Percentiles rank a stretch among this genome's conserved stretches.
Conservation (phyloP, 768 basidiomycete species). For the Porphyrellus cyaneotinctus region DNA sequence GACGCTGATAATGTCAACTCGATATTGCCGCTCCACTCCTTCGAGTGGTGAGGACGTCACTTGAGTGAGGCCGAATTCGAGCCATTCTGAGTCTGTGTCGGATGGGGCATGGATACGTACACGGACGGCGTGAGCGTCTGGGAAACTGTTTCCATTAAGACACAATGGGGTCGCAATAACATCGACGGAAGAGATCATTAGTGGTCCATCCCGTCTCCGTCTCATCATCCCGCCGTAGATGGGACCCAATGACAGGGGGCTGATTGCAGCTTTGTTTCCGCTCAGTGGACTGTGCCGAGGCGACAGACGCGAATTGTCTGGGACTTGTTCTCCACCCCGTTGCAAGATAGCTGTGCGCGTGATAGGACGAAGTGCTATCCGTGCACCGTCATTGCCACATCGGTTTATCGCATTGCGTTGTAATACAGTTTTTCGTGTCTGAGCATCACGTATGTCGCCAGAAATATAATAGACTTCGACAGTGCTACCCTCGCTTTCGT, state of each 20-base stretch:
- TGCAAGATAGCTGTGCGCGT: slow-evolving; percentile 23
- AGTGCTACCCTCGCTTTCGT: slow-evolving; percentile 48
- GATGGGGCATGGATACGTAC: slow-evolving; percentile 52
- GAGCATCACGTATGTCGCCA: slow-evolving; percentile 55
- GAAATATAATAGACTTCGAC: slow-evolving; percentile 62
- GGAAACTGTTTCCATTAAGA: slow-evolving; percentile 20
- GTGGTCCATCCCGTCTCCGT: slow-evolving; percentile 49
- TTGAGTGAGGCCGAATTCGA: slow-evolving; percentile 70
- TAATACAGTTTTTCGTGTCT: slow-evolving; percentile 60
- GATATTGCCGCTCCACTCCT: slow-evolving; percentile 33
- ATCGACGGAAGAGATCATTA: slow-evolving; percentile 58
- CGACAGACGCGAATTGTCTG: slow-evolving; percentile 19
- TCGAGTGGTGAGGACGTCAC: slow-evolving; percentile 20
- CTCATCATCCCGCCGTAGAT: slow-evolving; percentile 32
- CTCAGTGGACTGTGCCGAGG: slow-evolving; percentile 20
- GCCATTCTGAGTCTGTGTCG: slow-evolving; percentile 61
- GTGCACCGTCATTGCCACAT: slow-evolving; percentile 58
- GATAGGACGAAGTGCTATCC: slow-evolving; percentile 49
- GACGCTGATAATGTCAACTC: slow-evolving; percentile 48
- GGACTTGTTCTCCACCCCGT: slow-evolving; percentile 19
- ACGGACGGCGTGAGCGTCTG: slow-evolving; percentile 57
- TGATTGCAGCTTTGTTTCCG: slow-evolving; percentile 14
- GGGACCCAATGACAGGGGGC: slow-evolving; percentile 10
- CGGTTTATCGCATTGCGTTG: slow-evolving; percentile 56
- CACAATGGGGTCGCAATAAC: slow-evolving; percentile 52